A percentile compares a stretch with the other conserved stretches of the same genome.
These are phyloP conservation scores for Aegilops bicornis DNA, from an alignment of 176 grass and related monocot genomes.

Conservation along the genomic window DNA sequence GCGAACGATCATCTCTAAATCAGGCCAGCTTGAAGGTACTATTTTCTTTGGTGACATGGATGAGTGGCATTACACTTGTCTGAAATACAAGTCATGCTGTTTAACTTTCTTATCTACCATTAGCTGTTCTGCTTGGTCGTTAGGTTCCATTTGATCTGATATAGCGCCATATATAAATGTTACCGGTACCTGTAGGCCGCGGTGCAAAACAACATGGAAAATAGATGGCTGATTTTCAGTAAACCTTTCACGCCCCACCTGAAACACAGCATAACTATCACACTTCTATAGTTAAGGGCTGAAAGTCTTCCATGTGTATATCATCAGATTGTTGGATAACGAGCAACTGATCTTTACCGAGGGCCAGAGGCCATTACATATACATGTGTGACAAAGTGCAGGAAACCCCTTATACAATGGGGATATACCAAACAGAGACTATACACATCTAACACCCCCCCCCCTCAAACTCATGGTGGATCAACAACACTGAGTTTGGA, in stretches of 20 bases:
- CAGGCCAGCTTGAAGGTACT: slow-evolving; percentile 62
- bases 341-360: too few species aligned
- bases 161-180: background rate
- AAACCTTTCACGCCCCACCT: background rate
- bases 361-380: too few species aligned
- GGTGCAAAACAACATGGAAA: slow-evolving; percentile 6
- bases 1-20: slow-evolving; percentile 55
- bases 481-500: too few species aligned
- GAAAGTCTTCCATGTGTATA: background rate
- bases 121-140: background rate
- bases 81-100: background rate
- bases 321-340: background rate
- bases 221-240: background rate
- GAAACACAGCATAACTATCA: slow-evolving; percentile 15
- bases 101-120: background rate
- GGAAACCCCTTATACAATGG: too few species aligned
- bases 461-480: too few species aligned
- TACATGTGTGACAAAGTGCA: too few species aligned
- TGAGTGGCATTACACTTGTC: background rate
- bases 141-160: slow-evolving; percentile 19
- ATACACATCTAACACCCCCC: too few species aligned
- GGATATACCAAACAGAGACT: too few species aligned
- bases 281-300: background rate
- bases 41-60: slow-evolving; percentile 2
- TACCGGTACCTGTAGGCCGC: background rate